These are phyloP conservation scores for Dryadomyces quercus-mongolicae DNA, from an alignment of 2,329 filamentous ascomycete species.

Conservation along the genomic window DNA sequence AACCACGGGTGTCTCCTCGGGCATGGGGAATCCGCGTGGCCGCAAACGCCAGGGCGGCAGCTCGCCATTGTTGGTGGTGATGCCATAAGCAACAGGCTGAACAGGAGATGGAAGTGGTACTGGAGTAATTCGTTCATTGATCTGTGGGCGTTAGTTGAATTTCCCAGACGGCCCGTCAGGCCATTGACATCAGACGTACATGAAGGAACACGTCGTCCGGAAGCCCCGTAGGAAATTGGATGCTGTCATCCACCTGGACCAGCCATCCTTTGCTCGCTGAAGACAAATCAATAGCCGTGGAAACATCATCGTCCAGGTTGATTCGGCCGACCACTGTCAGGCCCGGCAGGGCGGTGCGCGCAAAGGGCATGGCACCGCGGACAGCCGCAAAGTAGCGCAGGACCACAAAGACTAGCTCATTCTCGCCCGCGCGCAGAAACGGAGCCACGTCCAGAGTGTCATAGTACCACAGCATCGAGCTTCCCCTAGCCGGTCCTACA, in stretches of 20 bases:
- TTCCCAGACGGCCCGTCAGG: background rate
- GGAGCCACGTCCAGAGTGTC: slow-evolving; percentile 18
- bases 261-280: slow-evolving; percentile 13
- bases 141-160: slow-evolving; percentile 6
- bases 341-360: slow-evolving; percentile 16
- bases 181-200: slow-evolving; percentile 18
- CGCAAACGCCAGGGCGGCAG: slow-evolving; percentile 25
- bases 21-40: slow-evolving; percentile 24
- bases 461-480: slow-evolving; percentile 21
- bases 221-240: slow-evolving; percentile 16
- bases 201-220: slow-evolving; percentile 28
- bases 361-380: slow-evolving; percentile 19
- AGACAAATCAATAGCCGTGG: slow-evolving; percentile 3
- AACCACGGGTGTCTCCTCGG: slow-evolving; percentile 14
- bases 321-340: slow-evolving; percentile 16
- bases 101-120: background rate
- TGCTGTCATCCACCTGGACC: slow-evolving; percentile 14
- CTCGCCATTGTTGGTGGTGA: slow-evolving; percentile 24
- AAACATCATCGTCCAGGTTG: background rate
- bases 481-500: slow-evolving; percentile 24
- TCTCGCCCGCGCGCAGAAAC: slow-evolving; percentile 13
- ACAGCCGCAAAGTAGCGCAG: slow-evolving; percentile 17
- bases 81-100: slow-evolving; percentile 16
- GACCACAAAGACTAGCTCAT: slow-evolving; percentile 17
- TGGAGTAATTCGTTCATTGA: slow-evolving; percentile 13